Evolutionary conservation across 2,329 filamentous ascomycete species (phyloP).

Genomic region (Botryotinia calthae): DNA sequence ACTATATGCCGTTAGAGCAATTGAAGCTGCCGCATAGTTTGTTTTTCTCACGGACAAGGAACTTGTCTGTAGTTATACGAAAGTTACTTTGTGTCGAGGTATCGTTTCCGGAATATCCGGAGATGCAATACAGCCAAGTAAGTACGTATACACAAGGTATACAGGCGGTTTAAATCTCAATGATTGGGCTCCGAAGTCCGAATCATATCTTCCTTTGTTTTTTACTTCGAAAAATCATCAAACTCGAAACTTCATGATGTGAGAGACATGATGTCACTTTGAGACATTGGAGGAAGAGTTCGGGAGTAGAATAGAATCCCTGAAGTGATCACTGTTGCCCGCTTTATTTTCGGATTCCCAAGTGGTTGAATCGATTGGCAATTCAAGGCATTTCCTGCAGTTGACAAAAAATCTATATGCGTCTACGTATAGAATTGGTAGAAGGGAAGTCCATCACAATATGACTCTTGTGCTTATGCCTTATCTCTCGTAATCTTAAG

Average conservation of each 20-base stretch:
- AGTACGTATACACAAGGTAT: not conserved
- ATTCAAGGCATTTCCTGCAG: not conserved
- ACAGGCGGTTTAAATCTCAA: not conserved
- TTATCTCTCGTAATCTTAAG: not conserved
- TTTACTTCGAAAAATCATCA: not conserved
- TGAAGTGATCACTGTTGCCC: not conserved
- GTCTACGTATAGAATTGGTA: not conserved
- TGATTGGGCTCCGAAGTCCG: not conserved
- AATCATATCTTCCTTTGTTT: not conserved
- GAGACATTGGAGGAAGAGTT: not conserved
- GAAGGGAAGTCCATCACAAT: not conserved
- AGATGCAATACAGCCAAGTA: not conserved
- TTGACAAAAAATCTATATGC: not conserved
- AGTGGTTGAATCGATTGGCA: not conserved
- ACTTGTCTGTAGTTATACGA: not conserved
- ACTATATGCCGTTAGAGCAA: not conserved
- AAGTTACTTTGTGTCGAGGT: not conserved
- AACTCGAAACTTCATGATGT: not conserved
- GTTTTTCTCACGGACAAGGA: not conserved
- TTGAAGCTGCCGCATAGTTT: not conserved
- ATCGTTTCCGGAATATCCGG: not conserved
- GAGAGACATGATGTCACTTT: not conserved
- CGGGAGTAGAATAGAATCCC: not conserved
- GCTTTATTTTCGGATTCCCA: not conserved
- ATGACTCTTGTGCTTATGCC: not conserved